Conservation (phyloP, 2,329 filamentous ascomycete genomes). For the Pezicula radicicola region DNA sequence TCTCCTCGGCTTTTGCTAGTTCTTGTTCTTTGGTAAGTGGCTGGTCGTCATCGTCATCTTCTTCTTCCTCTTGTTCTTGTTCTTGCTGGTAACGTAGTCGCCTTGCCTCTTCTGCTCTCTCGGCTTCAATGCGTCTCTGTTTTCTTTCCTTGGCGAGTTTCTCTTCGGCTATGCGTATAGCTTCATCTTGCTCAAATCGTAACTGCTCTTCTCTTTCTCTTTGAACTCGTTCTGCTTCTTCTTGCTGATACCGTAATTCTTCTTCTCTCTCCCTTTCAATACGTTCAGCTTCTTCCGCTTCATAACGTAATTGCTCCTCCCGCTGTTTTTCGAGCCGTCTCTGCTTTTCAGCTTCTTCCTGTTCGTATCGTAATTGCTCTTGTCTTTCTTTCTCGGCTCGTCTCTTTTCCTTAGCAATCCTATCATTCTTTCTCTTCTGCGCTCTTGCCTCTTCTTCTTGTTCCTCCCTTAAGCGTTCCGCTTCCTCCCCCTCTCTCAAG, state of each 20-base stretch:
- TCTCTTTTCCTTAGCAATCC: background rate
- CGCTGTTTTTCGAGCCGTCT: background rate
- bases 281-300: background rate
- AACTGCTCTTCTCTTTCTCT: no score
- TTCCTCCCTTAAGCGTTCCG: slow-evolving; percentile 4
- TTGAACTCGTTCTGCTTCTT: background rate
- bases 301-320: background rate
- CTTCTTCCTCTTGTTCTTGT: background rate
- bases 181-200: no score
- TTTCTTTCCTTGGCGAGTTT: no score
- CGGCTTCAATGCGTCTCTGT: no score
- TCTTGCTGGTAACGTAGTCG: background rate
- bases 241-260: background rate
- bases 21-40: slow-evolving; percentile 11
- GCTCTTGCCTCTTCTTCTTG: slow-evolving; percentile 4
- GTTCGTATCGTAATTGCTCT: slow-evolving; percentile 1
- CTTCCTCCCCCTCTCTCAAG: slow-evolving; percentile 3
- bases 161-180: no score
- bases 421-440: background rate
- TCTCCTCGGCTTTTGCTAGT: slow-evolving; percentile 12
- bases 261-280: background rate
- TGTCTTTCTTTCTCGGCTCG: background rate
- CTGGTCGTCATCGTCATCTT: slow-evolving; percentile 3
- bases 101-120: slow-evolving; percentile 3
- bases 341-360: slow-evolving; percentile 3